Conservation (phyloP, 306 rosid genomes). For the Sphenostylis stenocarpa region DNA sequence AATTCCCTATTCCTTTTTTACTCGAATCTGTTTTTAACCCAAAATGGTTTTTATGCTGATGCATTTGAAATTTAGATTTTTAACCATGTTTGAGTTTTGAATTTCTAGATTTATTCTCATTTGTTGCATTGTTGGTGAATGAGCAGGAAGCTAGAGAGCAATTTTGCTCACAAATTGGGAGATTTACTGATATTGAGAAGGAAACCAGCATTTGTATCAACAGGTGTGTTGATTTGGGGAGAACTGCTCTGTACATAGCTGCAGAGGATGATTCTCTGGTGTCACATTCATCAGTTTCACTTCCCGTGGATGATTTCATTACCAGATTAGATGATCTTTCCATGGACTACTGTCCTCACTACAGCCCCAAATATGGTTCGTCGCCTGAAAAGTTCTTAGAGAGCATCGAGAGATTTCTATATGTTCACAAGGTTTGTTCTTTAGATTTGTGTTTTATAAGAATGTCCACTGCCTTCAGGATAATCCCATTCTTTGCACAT, state of each 20-base stretch:
- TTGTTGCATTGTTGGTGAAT: slow-evolving; percentile 25
- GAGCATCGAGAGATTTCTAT: slow-evolving; percentile 77
- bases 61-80: background rate
- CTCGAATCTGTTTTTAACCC: too few species aligned
- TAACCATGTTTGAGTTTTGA: background rate
- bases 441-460: background rate
- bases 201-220: slow-evolving; percentile 83
- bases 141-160: slow-evolving; percentile 82
- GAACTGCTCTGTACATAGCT: slow-evolving; percentile 74
- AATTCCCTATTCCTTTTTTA: too few species aligned
- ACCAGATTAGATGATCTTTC: slow-evolving; percentile 78
- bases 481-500: background rate
- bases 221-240: slow-evolving; percentile 79
- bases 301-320: slow-evolving; percentile 81
- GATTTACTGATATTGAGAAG: slow-evolving; percentile 67
- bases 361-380: slow-evolving; percentile 54
- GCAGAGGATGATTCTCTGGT: slow-evolving; percentile 97
- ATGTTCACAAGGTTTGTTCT: slow-evolving; percentile 57
- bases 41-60: background rate
- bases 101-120: background rate
- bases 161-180: slow-evolving; percentile 70
- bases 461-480: background rate
- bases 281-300: slow-evolving; percentile 94
- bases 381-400: slow-evolving; percentile 74
- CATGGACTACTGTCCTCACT: slow-evolving; percentile 74